Evolutionary conservation across 2,329 filamentous ascomycete species (phyloP), one percentile per base, ranked within the genome.

Genomic region (Monilinia laxa): DNA sequence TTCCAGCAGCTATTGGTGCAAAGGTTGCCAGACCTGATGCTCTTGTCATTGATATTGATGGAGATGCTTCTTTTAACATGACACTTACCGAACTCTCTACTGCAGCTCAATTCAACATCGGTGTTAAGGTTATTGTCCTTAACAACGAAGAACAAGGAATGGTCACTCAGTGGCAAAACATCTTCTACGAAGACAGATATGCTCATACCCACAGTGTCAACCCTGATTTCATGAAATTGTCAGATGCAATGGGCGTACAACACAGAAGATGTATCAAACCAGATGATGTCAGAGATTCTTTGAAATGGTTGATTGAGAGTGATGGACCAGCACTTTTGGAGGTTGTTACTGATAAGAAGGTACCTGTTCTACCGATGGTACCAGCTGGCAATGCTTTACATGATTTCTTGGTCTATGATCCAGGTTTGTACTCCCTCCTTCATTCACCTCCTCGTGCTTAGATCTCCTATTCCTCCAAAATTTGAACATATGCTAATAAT

Each of bases 31-130:
- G 84, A 56, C 89, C 89, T 3, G 77, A 77, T 28, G 72, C 72
- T 45, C 71, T 77, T 62, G 94, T 98, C 68, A 87, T 98, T 68
- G 94, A 98, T 78, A 96, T 98, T 75, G 95, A 99, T 77, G 95
- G 95, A 70, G 95, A 98, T 78, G 95, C 94, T n/a, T 97, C 93
- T 4, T 98, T 99, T 83, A 92, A 92, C 84, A 98, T 99, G 95
- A 98, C 95, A 7, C 84, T 97, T 68, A 97, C 94, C 1, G 95
- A 99, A 81, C 87, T 99, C 64, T 91, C 90, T 56, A 97, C 94
- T 1, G 93, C 93, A 53, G 87, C 91, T 11, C 93, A 99, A 80
- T 98, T 98, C 83, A 91, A 95, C 81, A 97, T 98, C 78, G 93
- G 91, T 71, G 89, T 96, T 79, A 98, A 98, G 85, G 85, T 98